phyloP scores from a whole-genome alignment of 2,329 filamentous ascomycete species.

The Exophiala sideris region DNA sequence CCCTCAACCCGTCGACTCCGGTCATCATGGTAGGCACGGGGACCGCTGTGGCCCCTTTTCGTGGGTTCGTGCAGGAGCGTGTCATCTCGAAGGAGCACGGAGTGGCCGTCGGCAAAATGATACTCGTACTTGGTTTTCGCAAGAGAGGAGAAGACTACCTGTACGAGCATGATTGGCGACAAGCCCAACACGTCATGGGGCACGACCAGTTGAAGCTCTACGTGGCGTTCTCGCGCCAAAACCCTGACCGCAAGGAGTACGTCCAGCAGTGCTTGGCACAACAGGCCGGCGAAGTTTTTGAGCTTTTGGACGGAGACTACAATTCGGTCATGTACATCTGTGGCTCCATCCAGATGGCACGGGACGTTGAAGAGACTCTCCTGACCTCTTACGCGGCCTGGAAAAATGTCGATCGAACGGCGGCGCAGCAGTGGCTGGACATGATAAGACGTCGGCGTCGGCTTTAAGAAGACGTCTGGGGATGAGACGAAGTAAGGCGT shows the following conservation, averaged over 20 bases:
- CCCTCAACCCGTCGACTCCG: conserved; percentile 25
- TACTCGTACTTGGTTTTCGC: conserved; percentile 26
- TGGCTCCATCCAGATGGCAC: too few relatives aligned
- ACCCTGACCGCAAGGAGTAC: too few relatives aligned
- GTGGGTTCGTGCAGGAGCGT: conserved; percentile 28
- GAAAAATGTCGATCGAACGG: too few relatives aligned
- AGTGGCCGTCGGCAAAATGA: conserved; percentile 7
- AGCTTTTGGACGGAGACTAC: too few relatives aligned
- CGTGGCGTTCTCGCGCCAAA: conserved; percentile 11
- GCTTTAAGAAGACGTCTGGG: too few relatives aligned
- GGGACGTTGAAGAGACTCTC: too few relatives aligned
- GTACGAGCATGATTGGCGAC: conserved; percentile 12
- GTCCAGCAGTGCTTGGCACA: not conserved
- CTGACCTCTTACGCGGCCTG: too few relatives aligned
- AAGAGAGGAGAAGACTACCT: conserved; percentile 29
- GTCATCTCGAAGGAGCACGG: conserved; percentile 5
- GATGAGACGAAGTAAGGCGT: too few relatives aligned
- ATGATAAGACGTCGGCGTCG: too few relatives aligned
- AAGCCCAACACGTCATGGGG: not conserved
- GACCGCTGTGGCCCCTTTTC: conserved; percentile 31
- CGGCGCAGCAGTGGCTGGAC: too few relatives aligned
- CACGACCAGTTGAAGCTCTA: not conserved
- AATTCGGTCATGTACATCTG: too few relatives aligned
- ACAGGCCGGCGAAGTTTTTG: too few relatives aligned
- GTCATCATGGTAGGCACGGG: conserved; percentile 30